phyloP scores from a whole-genome alignment of 2,329 filamentous ascomycete genomes.

The Phialophora expanda region DNA sequence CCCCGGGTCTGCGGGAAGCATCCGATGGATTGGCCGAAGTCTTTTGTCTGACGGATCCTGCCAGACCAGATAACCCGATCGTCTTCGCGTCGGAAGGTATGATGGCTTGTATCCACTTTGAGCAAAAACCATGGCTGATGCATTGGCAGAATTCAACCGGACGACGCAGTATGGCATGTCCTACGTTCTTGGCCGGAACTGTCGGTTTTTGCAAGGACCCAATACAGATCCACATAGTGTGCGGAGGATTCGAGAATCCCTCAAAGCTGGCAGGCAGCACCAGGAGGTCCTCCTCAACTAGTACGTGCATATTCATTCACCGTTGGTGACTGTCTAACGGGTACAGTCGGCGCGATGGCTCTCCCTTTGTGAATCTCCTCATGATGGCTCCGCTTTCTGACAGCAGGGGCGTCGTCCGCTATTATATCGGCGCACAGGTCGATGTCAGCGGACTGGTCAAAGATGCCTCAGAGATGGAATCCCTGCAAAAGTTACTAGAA shows the following conservation, averaged over 20 bases:
- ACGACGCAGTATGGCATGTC: constrained; percentile 76
- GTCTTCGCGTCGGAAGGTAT: constrained; percentile 76
- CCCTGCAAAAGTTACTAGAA: constrained; percentile 58
- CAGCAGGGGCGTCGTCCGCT: constrained; percentile 68
- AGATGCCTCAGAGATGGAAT: constrained; percentile 68
- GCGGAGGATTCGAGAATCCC: constrained; percentile 64
- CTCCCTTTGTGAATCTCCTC: constrained; percentile 76
- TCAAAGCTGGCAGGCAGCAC: constrained; percentile 69
- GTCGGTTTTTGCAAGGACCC: constrained; percentile 77
- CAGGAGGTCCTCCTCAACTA: constrained; percentile 79
- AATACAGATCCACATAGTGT: constrained; percentile 69
- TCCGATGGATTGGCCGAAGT: constrained; percentile 77
- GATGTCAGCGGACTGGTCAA: constrained; percentile 72
- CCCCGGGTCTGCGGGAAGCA: constrained; percentile 67
- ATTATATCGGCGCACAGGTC: constrained; percentile 74
- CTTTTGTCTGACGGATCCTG: constrained; percentile 77
- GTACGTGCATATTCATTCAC: constrained; percentile 46
- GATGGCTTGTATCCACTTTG: constrained; percentile 20
- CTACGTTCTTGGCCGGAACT: constrained; percentile 76
- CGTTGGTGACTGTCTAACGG: constrained; percentile 16
- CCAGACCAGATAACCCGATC: constrained; percentile 74
- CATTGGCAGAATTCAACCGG: constrained; percentile 67
- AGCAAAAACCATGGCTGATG: constrained; percentile 13
- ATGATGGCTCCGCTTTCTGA: constrained; percentile 76
- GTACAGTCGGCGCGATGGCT: constrained; percentile 70